phyloP scores from a whole-genome alignment of 1,139 yeast species.

The Taphrina pruni region DNA sequence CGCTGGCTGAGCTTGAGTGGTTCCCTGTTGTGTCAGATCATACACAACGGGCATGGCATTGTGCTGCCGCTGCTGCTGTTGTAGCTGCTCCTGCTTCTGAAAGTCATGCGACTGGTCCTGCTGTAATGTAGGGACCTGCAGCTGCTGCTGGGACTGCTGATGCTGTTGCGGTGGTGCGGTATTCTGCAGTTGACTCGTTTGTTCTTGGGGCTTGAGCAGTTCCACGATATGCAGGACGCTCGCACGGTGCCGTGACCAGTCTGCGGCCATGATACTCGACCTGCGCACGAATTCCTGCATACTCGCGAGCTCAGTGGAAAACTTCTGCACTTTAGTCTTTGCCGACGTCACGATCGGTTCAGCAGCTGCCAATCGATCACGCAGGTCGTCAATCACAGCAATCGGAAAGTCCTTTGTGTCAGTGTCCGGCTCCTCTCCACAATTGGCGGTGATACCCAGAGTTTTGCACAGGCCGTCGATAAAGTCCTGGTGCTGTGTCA shows the following conservation, averaged over 20 bases:
- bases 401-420: constrained; percentile 11
- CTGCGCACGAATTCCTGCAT: background rate
- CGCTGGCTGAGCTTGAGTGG: too few species aligned
- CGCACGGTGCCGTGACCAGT: background rate
- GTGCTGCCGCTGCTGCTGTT: too few species aligned
- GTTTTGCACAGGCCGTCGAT: constrained; percentile 27
- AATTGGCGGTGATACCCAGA: constrained; percentile 12
- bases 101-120: background rate
- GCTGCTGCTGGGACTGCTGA: background rate
- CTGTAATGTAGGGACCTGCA: background rate
- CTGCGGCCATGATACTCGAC: background rate
- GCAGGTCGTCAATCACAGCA: constrained; percentile 19
- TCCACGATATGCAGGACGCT: background rate
- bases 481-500: constrained; percentile 18
- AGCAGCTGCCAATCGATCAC: background rate
- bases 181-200: too few species aligned
- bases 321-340: background rate
- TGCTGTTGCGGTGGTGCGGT: too few species aligned
- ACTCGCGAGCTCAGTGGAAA: background rate
- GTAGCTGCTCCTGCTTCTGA: too few species aligned
- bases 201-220: too few species aligned
- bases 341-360: background rate
- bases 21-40: too few species aligned
- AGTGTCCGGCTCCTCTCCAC: constrained; percentile 10
- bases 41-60: too few species aligned